Evolutionary conservation across 257 asterid genomes (phyloP), one percentile per base, ranked within the genome.

Genomic region (Ligustrum vulgare): DNA sequence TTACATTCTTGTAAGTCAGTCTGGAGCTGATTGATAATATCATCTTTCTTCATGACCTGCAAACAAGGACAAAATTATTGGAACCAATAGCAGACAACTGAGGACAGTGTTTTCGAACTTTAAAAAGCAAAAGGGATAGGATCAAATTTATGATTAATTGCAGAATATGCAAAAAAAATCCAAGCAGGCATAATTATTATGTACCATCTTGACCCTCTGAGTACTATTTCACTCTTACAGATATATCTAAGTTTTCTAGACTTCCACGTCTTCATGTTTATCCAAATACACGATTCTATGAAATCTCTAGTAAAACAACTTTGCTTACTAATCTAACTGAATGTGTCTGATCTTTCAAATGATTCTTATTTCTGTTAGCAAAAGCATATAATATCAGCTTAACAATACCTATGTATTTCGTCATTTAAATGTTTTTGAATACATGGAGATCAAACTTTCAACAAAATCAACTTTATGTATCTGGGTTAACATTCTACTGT

Each of bases 11-110:
- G 99, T 81, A 93, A 78, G 28, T 96, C 91, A 78, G 74, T 81
- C 77, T 82, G 89, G 49, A 96, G 95, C 75, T 84, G 96, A 80
- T 84, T 87, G 51, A 86, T 80, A 6, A 79, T 90, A 68, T 96
- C 97, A 0, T 93, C 95, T 83, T 96, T 93, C 77, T 88, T 96
- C 67, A 91, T 88, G 91, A 82, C 80, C 99, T 96, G 86, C 15
- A 69, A 74, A 71, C 43, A 62, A 56, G 13, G 33, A 47, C 31
- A 64, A 75, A 60, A 22, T 22, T 8, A 39, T n/a, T n/a, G 67
- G 67, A 60, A 60, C 8, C 18, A 56, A 15, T 60, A 37, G 25
- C 20, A 35, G n/a, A 58, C 13, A 43, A 60, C 51, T 32, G 33
- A 62, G 25, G 25, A 54, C 6, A 37, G 36, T 22, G 49, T 13